These are phyloP conservation scores for Mycena filopes DNA, from an alignment of 768 basidiomycete species.

Conservation along the genomic window DNA sequence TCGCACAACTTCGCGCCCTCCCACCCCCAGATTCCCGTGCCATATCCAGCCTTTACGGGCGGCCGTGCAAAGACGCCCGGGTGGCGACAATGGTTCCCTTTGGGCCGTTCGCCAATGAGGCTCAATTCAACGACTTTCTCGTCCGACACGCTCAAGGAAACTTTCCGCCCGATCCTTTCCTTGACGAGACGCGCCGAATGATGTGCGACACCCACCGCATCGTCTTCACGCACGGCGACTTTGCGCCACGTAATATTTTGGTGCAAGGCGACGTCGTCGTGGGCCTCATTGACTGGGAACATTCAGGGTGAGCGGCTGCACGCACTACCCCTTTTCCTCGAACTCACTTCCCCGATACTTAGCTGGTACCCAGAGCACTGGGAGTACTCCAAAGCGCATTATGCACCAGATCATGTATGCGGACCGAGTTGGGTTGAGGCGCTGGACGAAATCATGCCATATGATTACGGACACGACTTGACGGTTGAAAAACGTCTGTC, in stretches of 20 bases:
- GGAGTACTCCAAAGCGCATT: conserved; percentile 10
- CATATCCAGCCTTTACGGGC: background rate
- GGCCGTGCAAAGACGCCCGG: background rate
- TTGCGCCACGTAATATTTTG: conserved; percentile 9
- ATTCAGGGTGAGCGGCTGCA: conserved; percentile 4
- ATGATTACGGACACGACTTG: background rate
- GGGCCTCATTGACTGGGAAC: conserved; percentile 5
- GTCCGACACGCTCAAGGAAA: background rate
- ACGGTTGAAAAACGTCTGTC: background rate
- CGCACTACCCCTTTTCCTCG: background rate
- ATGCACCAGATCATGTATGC: background rate
- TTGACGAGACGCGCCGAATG: background rate
- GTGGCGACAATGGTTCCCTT: background rate
- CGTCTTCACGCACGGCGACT: conserved; percentile 6
- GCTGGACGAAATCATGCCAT: background rate
- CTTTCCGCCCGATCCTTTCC: background rate
- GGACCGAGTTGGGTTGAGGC: conserved; percentile 1
- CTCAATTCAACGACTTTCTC: conserved; percentile 13
- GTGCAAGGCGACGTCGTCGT: conserved; percentile 2
- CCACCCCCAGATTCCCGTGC: background rate
- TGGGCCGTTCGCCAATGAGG: conserved; percentile 7
- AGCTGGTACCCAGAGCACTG: background rate
- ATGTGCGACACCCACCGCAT: conserved; percentile 12
- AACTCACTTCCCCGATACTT: background rate
- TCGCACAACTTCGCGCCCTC: background rate